Base-by-base conservation (phyloP, 108 stramenopile genomes). In the Parietichytrium sp. region DNA sequence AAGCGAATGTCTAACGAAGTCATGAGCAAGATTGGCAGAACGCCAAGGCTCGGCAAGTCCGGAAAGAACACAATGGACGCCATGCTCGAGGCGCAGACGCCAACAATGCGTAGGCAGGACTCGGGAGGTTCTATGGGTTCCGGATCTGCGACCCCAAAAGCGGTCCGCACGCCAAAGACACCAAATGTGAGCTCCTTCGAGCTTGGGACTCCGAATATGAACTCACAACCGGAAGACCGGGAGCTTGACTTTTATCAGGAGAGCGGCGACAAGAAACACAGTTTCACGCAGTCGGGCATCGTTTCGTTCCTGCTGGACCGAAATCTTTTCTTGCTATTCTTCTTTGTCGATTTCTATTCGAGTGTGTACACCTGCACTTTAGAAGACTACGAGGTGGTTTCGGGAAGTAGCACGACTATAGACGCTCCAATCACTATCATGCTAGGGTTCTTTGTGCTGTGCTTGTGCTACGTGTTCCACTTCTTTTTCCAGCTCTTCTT, bases 401-500 rank as follows among this genome's bases (percentile, higher is more conserved):
- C 33, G 8, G 38, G 6, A 6, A 55, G 54, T 55, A 16, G 26
- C 25, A 20, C 36, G 7, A 10, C 25, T n/a, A 42, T 25, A 10
- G 61, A 42, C 33, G 36, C 45, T 45, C 23, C 42, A 1, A 10
- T 72, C 6, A 33, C 45, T 25, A 72, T n/a, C 42, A 45, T 45
- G 20, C 6, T 25, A n/a, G 61, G 61, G 10, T 23, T 72, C 33
- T 45, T 72, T 16, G 61, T 72, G n/a, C n/a, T n/a, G n/a, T n/a
- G n/a, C n/a, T n/a, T n/a, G n/a, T n/a, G n/a, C 3, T 72, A 72
- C 33, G 61, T 36, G 38, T n/a, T 7, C 10, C n/a, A 47, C 29
- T 72, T 72, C 61, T 72, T 72, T 27, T 72, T 72, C 38, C 61
- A 72, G 42, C 33, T 72, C 1, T 72, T 72, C 61, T 72, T 72